Percentiles rank a stretch among this genome's conserved stretches.
These are phyloP conservation scores for Beauveria brongniartii DNA, from an alignment of 2,329 filamentous ascomycete genomes.

Conservation along the genomic window DNA sequence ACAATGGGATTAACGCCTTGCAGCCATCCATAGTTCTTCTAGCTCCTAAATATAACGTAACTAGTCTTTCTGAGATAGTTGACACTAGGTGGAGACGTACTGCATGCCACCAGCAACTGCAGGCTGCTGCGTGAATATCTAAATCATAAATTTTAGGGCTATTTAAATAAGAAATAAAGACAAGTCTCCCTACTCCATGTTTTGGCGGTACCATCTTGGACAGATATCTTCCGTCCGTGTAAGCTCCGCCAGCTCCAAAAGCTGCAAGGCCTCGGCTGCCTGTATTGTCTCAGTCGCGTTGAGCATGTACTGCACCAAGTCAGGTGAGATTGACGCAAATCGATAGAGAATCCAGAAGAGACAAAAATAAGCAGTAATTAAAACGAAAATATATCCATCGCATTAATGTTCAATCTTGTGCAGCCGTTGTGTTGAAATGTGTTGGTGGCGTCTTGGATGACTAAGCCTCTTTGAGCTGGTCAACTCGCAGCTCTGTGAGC, in stretches of 20 bases:
- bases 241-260: not conserved
- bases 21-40: not conserved
- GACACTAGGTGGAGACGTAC: no score
- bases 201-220: not conserved
- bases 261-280: not conserved
- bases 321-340: no score
- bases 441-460: slow-evolving; percentile 3
- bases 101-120: no score
- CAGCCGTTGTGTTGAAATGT: not conserved
- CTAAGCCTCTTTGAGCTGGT: slow-evolving; percentile 4
- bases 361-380: no score
- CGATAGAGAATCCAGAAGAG: no score
- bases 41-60: no score
- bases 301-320: not conserved
- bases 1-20: not conserved
- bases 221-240: not conserved
- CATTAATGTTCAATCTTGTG: not conserved
- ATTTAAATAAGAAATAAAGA: no score
- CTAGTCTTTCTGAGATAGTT: no score
- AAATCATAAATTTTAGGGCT: no score
- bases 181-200: no score
- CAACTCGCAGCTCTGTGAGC: not conserved
- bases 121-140: no score
- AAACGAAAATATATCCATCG: not conserved
- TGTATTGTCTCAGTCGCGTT: not conserved